Evolutionary conservation across 1,284 basidiomycete genomes (phyloP).

Genomic region (Rhodotorula sp.): DNA sequence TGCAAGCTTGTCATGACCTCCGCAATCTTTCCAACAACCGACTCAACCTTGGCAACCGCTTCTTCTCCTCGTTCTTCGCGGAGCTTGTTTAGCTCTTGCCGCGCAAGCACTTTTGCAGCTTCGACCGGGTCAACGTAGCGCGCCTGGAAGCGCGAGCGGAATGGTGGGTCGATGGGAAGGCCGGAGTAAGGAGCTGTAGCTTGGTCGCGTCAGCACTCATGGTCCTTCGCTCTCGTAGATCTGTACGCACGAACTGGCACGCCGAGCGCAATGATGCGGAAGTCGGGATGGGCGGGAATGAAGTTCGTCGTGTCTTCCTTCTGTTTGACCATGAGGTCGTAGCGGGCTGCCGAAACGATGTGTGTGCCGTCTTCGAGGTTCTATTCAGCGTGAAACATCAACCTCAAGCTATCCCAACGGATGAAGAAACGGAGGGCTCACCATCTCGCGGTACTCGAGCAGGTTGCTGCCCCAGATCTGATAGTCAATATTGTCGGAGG

Average conservation of each 20-base stretch:
- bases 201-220: no score
- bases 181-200: slow-evolving; percentile 50
- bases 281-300: slow-evolving; percentile 49
- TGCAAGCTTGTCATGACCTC: slow-evolving; percentile 30
- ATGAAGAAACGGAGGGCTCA: neutral
- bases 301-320: slow-evolving; percentile 43
- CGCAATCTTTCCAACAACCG: slow-evolving; percentile 9
- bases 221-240: no score
- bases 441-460: slow-evolving; percentile 46
- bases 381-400: slow-evolving; percentile 20
- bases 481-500: no score
- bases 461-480: no score
- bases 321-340: slow-evolving; percentile 41
- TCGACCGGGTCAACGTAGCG: slow-evolving; percentile 40
- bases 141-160: slow-evolving; percentile 51
- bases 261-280: slow-evolving; percentile 50
- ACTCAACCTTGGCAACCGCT: neutral
- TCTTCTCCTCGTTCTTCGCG: neutral
- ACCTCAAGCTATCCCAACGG: slow-evolving; percentile 11
- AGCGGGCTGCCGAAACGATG: slow-evolving; percentile 49
- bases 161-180: slow-evolving; percentile 51
- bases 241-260: slow-evolving; percentile 30
- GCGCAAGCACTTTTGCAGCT: slow-evolving; percentile 26
- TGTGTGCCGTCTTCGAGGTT: slow-evolving; percentile 51
- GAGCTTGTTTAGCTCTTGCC: slow-evolving; percentile 3